Percentiles rank a stretch among this genome's conserved stretches.
phyloP scores from a whole-genome alignment of 139 green algal genomes.

The Chlorella ohadii region DNA sequence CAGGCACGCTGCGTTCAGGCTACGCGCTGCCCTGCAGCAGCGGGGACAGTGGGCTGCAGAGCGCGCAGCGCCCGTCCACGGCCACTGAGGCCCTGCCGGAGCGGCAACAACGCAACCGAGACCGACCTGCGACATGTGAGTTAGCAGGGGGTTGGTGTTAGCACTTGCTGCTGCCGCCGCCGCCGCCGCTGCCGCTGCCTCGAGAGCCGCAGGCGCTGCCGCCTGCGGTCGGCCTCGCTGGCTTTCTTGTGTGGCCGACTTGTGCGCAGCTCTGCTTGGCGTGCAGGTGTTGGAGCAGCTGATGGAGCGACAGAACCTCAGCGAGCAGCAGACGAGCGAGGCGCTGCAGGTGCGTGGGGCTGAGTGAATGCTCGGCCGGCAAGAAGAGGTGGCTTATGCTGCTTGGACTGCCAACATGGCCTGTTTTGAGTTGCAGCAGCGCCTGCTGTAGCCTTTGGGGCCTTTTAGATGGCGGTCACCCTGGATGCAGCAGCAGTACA shows the following conservation, averaged over 20 bases:
- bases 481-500: too few relatives aligned
- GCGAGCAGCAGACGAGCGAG: conserved; percentile 53
- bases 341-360: conserved; percentile 20
- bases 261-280: too few relatives aligned
- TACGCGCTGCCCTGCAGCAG: not conserved
- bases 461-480: too few relatives aligned
- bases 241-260: not conserved
- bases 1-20: not conserved
- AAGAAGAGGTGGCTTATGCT: too few relatives aligned
- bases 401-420: too few relatives aligned
- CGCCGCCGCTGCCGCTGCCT: not conserved
- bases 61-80: not conserved
- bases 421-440: too few relatives aligned
- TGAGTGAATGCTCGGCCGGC: too few relatives aligned
- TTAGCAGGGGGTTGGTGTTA: not conserved
- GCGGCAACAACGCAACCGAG: not conserved
- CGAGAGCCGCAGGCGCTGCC: too few relatives aligned
- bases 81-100: not conserved
- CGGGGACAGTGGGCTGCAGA: not conserved
- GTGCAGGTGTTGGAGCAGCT: conserved; percentile 79
- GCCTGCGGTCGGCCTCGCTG: too few relatives aligned
- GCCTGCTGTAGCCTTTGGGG: too few relatives aligned
- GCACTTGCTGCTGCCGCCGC: not conserved
- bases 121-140: conserved; percentile 19
- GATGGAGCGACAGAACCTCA: conserved; percentile 72